Evolutionary conservation across 495 filamentous ascomycete genomes (phyloP).

Genomic region (Bathelium albidoporum): DNA sequence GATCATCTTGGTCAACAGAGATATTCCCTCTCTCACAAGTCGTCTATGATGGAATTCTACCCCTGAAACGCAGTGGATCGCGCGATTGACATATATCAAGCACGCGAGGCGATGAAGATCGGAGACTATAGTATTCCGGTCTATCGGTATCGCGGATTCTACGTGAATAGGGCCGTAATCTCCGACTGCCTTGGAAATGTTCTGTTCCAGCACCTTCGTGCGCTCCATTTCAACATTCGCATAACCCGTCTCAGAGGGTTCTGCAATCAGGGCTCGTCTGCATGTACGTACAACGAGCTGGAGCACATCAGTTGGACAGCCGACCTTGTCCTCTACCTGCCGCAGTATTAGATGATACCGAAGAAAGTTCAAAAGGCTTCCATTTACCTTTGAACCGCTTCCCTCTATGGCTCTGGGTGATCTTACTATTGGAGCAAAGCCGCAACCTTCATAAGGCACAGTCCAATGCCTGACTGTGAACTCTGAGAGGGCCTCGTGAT

Average conservation of each 20-base stretch:
- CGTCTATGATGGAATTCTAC: constrained; percentile 19
- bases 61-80: constrained; percentile 14
- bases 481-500: constrained; percentile 17
- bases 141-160: constrained; percentile 5
- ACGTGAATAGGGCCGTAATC: constrained; percentile 13
- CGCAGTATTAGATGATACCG: constrained; percentile 9
- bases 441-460: constrained; percentile 16
- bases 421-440: constrained; percentile 16
- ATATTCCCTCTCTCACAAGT: constrained; percentile 19
- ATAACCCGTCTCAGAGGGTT: constrained; percentile 6
- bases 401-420: constrained; percentile 14
- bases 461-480: constrained; percentile 20
- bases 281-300: constrained; percentile 17
- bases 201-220: constrained; percentile 13
- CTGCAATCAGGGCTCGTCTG: constrained; percentile 12
- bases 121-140: constrained; percentile 16
- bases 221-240: constrained; percentile 2
- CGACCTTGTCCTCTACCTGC: constrained; percentile 16
- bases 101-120: constrained; percentile 20
- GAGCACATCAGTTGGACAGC: constrained; percentile 18
- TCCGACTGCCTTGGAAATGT: constrained; percentile 14
- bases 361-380: constrained; percentile 5
- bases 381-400: constrained; percentile 9
- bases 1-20: constrained; percentile 13
- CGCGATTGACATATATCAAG: constrained; percentile 20